Conservation (phyloP, 306 rosid species). For the Potentilla sterilis region DNA sequence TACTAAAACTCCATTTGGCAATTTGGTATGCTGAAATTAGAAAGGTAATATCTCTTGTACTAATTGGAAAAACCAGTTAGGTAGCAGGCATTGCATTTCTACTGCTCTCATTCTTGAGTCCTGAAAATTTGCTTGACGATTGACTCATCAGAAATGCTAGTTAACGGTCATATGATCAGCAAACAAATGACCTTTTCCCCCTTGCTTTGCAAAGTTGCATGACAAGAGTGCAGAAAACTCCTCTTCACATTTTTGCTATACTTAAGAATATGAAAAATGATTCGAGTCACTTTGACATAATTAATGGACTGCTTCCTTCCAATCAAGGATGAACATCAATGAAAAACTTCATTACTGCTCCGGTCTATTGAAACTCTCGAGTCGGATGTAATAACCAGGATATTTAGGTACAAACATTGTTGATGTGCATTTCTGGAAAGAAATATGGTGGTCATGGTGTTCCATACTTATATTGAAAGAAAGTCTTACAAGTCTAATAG, state of each 20-base stretch:
- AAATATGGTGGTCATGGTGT: not conserved
- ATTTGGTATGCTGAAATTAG: not conserved
- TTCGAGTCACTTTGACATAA: not conserved
- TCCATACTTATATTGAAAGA: not conserved
- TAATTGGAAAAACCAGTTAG: not conserved
- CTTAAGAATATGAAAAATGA: no score
- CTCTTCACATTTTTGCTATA: not conserved
- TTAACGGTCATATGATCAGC: not conserved
- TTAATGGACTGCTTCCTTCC: not conserved
- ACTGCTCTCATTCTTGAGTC: not conserved
- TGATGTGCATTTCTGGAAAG: not conserved
- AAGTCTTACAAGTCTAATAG: not conserved
- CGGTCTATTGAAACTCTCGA: not conserved
- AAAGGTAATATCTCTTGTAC: not conserved
- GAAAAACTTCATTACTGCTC: not conserved
- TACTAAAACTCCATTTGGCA: slow-evolving; percentile 2
- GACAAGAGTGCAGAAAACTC: not conserved
- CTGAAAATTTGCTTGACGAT: not conserved
- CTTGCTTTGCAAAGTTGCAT: not conserved
- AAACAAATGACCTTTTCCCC: not conserved
- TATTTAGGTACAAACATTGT: not conserved
- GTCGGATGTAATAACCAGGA: no score
- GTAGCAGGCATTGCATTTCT: not conserved
- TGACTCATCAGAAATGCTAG: not conserved
- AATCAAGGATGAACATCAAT: not conserved